Conservation (phyloP, 2,329 filamentous ascomycete genomes). For the Cladosporium sp. region DNA sequence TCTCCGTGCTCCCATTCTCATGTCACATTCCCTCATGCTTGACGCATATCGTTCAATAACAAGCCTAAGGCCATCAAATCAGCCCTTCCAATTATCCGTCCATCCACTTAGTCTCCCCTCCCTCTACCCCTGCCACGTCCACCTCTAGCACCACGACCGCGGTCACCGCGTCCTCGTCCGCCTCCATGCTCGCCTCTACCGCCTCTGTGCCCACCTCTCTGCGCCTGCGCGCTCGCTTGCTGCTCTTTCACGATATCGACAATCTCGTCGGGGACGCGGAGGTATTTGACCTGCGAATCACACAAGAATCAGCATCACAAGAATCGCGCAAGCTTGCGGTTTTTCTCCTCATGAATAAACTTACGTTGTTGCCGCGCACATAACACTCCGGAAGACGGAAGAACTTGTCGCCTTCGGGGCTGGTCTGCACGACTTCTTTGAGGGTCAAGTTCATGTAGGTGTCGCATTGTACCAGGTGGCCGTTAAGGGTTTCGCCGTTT, state of each 20-base stretch:
- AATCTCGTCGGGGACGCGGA: slow-evolving; percentile 93
- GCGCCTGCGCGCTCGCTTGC: slow-evolving; percentile 59
- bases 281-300: slow-evolving; percentile 84
- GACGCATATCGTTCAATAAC: neutral
- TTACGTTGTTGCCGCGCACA: slow-evolving; percentile 93
- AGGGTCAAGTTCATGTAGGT: slow-evolving; percentile 99
- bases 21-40: neutral
- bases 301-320: neutral
- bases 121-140: slow-evolving; percentile 18
- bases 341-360: slow-evolving; percentile 31
- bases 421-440: slow-evolving; percentile 96
- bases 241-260: slow-evolving; percentile 92
- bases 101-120: neutral
- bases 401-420: slow-evolving; percentile 91
- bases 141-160: slow-evolving; percentile 24
- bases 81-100: neutral
- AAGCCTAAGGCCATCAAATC: neutral
- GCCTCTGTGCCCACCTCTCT: slow-evolving; percentile 48
- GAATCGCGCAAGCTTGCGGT: too few species aligned
- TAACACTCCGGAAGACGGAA: slow-evolving; percentile 90
- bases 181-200: slow-evolving; percentile 14
- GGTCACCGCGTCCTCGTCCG: slow-evolving; percentile 23
- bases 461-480: slow-evolving; percentile 92
- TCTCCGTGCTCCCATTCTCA: neutral
- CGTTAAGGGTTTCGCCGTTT: slow-evolving; percentile 95